Evolutionary conservation across 2,329 filamentous ascomycete species (phyloP).

Genomic region (Esteya vermicola): DNA sequence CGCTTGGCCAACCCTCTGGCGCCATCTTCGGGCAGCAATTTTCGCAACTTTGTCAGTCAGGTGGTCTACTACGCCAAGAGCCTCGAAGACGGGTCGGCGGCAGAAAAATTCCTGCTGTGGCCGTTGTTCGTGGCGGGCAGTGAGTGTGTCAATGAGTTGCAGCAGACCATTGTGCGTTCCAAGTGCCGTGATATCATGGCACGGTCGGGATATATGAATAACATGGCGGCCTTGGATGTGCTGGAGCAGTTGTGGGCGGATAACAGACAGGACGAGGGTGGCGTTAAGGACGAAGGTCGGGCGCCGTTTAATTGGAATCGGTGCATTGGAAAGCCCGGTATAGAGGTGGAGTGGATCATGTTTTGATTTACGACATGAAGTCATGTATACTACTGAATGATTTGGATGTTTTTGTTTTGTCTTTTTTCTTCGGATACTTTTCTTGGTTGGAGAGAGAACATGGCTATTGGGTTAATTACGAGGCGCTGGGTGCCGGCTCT

Average conservation of each 20-base stretch:
- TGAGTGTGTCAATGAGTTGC: conserved; percentile 70
- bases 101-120: conserved; percentile 87
- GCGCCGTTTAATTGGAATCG: conserved; percentile 44
- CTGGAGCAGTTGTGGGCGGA: conserved; percentile 68
- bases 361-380: too few species aligned
- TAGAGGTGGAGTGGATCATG: conserved; percentile 54
- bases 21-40: conserved; percentile 59
- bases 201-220: conserved; percentile 87
- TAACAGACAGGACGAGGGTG: conserved; percentile 18
- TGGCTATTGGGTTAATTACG: too few species aligned
- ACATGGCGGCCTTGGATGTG: conserved; percentile 71
- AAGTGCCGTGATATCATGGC: conserved; percentile 78
- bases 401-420: too few species aligned
- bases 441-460: too few species aligned
- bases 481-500: too few species aligned
- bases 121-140: conserved; percentile 82
- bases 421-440: too few species aligned
- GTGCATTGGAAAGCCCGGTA: conserved; percentile 39
- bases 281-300: conserved; percentile 26
- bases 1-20: conserved; percentile 66
- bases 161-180: conserved; percentile 64
- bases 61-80: conserved; percentile 73
- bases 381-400: too few species aligned
- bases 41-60: conserved; percentile 70
- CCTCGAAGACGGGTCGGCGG: conserved; percentile 55